A percentile compares a stretch with the other conserved stretches of the same genome.
These are phyloP conservation scores for Aechmea fasciata DNA, from an alignment of 176 grass and related monocot genomes.

Conservation along the genomic window DNA sequence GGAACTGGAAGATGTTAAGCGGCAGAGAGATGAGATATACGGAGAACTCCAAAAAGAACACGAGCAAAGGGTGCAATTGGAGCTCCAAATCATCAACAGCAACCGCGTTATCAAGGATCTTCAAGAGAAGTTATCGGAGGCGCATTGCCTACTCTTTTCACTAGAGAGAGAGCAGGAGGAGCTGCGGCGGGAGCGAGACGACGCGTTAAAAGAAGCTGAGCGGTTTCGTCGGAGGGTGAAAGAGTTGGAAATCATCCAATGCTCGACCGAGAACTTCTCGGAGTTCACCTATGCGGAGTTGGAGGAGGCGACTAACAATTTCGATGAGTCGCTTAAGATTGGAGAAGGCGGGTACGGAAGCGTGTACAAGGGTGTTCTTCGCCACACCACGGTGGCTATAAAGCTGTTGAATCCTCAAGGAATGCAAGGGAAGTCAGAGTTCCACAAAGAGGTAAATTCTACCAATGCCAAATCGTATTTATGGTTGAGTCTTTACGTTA, in stretches of 20 bases:
- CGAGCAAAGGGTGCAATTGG: conserved; percentile 8
- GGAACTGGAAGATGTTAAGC: conserved; percentile 2
- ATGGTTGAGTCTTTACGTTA: not conserved
- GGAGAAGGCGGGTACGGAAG: conserved; percentile 24
- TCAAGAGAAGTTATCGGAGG: conserved; percentile 21
- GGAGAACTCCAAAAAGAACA: conserved; percentile 10
- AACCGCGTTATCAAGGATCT: conserved; percentile 13
- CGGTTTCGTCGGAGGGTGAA: not conserved
- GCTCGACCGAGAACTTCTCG: not conserved
- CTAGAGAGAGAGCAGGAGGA: conserved; percentile 21
- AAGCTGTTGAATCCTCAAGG: conserved; percentile 7
- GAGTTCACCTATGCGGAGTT: conserved; percentile 20
- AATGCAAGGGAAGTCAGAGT: conserved; percentile 10
- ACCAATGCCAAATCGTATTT: not conserved
- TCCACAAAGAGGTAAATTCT: conserved; percentile 13
- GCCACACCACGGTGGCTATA: conserved; percentile 18
- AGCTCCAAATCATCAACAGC: conserved; percentile 10
- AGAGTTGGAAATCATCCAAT: conserved; percentile 3
- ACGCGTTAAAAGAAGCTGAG: conserved; percentile 10
- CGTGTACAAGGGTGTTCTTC: conserved; percentile 19
- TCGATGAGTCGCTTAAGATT: conserved; percentile 18
- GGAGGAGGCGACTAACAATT: conserved; percentile 20
- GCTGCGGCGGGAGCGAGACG: conserved; percentile 6
- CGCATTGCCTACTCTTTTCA: conserved; percentile 14
- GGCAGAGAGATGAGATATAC: conserved; percentile 1